These are phyloP conservation scores for Puccinia brachypodii DNA, from an alignment of 1,284 basidiomycete genomes.

Conservation along the genomic window DNA sequence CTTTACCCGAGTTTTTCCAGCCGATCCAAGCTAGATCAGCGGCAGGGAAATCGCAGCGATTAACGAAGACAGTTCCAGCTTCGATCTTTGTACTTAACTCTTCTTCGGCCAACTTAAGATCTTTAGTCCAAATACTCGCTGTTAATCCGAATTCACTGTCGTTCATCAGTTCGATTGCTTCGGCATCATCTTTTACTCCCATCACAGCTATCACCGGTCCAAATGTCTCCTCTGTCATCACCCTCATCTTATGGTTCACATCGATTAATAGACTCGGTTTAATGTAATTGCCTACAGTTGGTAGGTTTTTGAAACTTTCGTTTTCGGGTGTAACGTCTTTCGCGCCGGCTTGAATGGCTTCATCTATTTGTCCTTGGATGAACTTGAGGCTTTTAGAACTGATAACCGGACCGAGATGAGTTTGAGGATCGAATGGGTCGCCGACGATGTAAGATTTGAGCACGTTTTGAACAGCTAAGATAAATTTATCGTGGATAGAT, in stretches of 20 bases:
- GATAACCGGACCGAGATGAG: slow-evolving; percentile 86
- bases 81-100: slow-evolving; percentile 72
- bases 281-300: slow-evolving; percentile 69
- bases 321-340: slow-evolving; percentile 71
- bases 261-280: slow-evolving; percentile 83
- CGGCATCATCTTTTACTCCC: slow-evolving; percentile 73
- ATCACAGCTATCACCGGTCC: slow-evolving; percentile 88
- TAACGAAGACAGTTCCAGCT: slow-evolving; percentile 87
- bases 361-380: slow-evolving; percentile 79
- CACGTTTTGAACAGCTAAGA: slow-evolving; percentile 57
- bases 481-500: slow-evolving; percentile 75
- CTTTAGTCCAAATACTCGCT: slow-evolving; percentile 87
- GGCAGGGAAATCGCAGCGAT: slow-evolving; percentile 83
- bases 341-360: slow-evolving; percentile 77
- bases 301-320: slow-evolving; percentile 68
- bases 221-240: slow-evolving; percentile 90
- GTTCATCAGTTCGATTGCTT: slow-evolving; percentile 87
- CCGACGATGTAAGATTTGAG: slow-evolving; percentile 69
- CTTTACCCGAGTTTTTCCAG: slow-evolving; percentile 86
- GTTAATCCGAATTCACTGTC: slow-evolving; percentile 94
- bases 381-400: slow-evolving; percentile 76
- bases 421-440: slow-evolving; percentile 72
- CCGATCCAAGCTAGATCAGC: slow-evolving; percentile 92
- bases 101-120: slow-evolving; percentile 67
- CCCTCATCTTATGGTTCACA: slow-evolving; percentile 86